These are phyloP conservation scores for Gossypium ekmanianum DNA, from an alignment of 345 rosid genomes.

Conservation along the genomic window DNA sequence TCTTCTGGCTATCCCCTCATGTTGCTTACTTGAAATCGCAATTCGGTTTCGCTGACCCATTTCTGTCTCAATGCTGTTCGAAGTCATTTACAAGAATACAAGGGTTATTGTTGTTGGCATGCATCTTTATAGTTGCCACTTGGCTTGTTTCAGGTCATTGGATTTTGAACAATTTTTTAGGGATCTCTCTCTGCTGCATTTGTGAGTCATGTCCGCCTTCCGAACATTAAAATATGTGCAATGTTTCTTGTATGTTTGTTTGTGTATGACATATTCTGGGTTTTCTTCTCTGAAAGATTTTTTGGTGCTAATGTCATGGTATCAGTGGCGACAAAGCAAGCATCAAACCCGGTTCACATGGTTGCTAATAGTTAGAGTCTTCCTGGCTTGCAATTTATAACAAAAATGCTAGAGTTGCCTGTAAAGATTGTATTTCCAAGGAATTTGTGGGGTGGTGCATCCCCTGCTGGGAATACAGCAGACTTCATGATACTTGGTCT, in stretches of 20 bases:
- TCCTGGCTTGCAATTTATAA: slow-evolving; percentile 87
- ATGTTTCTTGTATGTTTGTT: slow-evolving; percentile 82
- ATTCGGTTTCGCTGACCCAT: slow-evolving; percentile 76
- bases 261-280: slow-evolving; percentile 97
- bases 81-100: slow-evolving; percentile 69
- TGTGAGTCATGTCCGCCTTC: slow-evolving; percentile 93
- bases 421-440: slow-evolving; percentile 87
- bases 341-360: slow-evolving; percentile 90
- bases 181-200: slow-evolving; percentile 93
- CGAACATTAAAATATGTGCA: slow-evolving; percentile 86
- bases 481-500: slow-evolving; percentile 99
- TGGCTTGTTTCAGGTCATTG: slow-evolving; percentile 97
- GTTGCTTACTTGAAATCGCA: slow-evolving; percentile 52
- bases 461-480: slow-evolving; percentile 54
- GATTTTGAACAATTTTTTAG: slow-evolving; percentile 86
- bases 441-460: slow-evolving; percentile 68
- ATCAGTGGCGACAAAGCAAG: slow-evolving; percentile 90
- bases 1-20: slow-evolving; percentile 72
- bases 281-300: slow-evolving; percentile 94
- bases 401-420: slow-evolving; percentile 89
- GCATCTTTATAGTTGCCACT: slow-evolving; percentile 54
- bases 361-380: slow-evolving; percentile 91
- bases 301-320: slow-evolving; percentile 99
- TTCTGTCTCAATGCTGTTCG: slow-evolving; percentile 78
- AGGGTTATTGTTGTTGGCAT: slow-evolving; percentile 52